Base-by-base conservation (phyloP, 768 basidiomycete genomes). In the Suillus brevipes region DNA sequence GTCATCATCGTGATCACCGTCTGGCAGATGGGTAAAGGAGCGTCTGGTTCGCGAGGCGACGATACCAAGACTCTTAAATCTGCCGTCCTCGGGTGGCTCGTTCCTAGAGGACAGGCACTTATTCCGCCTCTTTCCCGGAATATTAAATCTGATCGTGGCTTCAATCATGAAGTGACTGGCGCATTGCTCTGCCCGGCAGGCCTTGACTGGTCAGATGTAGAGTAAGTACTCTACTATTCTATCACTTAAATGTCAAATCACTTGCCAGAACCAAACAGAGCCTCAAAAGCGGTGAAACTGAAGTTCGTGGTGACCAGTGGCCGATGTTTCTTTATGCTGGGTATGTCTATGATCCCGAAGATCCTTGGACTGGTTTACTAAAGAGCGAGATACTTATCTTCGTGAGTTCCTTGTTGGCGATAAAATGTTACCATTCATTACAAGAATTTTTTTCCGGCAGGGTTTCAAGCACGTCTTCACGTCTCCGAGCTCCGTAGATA, bases 171-270 rank as follows among this genome's bases (percentile, higher is more conserved):
- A 25, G 42, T 71, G 0, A 76, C 73, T 4, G 75, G 77, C 0
- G 50, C 61, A 1, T 68, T 77, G 6, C 67, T 79, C 3, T 77
- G 74, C 45, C 75, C 75, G 0, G 69, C 71, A n/a, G 68, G 72
- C 14, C 67, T 70, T 49, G 67, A 78, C 52, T 77, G 72, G 71
- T 63, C 65, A 23, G 59, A 78, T 38, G 53, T n/a, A 5, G 65
- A 38, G 68, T 68, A 62, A 38, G 61, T 56, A 31, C 49, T 57
- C 28, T 25, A 14, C n/a, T 25, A n/a, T 28, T 38, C 5, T 20
- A 37, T 13, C 20, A 31, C 25, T 4, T 36, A 5, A 13, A 1
- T 13, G 5, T 14, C 5, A 25, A 16, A 50, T 7, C 20, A 10
- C 25, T 37, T 23, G 1, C 4, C 37, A 62, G 61, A 49, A 49